Conservation (phyloP, 768 basidiomycete species). For the Naematelia encephala region DNA sequence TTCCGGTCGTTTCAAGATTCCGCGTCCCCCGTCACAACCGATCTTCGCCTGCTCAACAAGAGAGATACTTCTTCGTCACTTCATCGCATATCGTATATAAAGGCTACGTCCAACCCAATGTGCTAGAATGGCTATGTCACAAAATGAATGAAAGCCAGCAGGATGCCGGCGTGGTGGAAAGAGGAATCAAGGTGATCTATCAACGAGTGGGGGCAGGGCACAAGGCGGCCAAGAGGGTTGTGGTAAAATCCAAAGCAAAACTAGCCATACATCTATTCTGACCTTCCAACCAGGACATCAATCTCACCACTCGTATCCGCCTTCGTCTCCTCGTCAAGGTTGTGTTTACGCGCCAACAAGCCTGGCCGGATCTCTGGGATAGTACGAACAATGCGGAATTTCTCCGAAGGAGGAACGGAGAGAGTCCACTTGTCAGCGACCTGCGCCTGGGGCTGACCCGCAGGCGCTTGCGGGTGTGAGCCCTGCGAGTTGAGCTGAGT, state of each 20-base stretch:
- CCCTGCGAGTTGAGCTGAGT: slow-evolving; percentile 38
- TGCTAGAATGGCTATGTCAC: not conserved
- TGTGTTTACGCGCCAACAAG: slow-evolving; percentile 19
- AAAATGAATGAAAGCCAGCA: not conserved
- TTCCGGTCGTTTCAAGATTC: too few species aligned
- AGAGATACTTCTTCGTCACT: not conserved
- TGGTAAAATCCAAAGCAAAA: not conserved
- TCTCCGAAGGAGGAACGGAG: slow-evolving; percentile 67
- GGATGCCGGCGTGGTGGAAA: not conserved
- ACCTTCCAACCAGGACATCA: slow-evolving; percentile 27
- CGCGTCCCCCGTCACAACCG: too few species aligned
- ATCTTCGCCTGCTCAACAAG: too few species aligned
- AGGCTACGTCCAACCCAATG: too few species aligned
- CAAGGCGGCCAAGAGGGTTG: not conserved
- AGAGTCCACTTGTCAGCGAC: slow-evolving; percentile 47
- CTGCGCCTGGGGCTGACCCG: slow-evolving; percentile 58
- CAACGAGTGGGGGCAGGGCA: too few species aligned
- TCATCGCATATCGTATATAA: too few species aligned
- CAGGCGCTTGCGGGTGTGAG: slow-evolving; percentile 38
- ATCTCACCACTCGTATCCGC: slow-evolving; percentile 43
- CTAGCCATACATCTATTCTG: not conserved
- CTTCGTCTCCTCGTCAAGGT: slow-evolving; percentile 22
- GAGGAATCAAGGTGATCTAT: too few species aligned
- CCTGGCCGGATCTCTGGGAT: slow-evolving; percentile 45
- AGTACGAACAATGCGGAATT: slow-evolving; percentile 60